Conservation (phyloP, 495 filamentous ascomycete genomes). For the Neurospora sp. region DNA sequence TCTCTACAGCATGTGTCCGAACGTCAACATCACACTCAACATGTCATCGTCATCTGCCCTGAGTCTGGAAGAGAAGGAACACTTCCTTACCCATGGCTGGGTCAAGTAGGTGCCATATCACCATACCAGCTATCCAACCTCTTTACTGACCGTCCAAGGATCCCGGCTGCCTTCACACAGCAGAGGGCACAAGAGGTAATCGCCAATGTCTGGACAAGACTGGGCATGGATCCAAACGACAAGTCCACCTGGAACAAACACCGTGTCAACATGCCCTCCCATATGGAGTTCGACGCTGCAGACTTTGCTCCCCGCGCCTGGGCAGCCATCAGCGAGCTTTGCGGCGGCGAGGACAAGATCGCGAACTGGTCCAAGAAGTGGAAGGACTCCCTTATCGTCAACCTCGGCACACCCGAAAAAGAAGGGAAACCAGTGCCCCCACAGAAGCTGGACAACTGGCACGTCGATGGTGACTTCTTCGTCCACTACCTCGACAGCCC, state of each 20-base stretch:
- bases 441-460: constrained; percentile 51
- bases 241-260: constrained; percentile 54
- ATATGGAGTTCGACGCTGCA: constrained; percentile 42
- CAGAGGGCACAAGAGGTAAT: constrained; percentile 50
- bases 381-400: constrained; percentile 65
- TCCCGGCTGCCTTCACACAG: constrained; percentile 41
- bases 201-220: constrained; percentile 52
- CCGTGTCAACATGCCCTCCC: constrained; percentile 57
- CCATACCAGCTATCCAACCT: background rate
- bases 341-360: constrained; percentile 55
- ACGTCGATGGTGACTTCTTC: constrained; percentile 72
- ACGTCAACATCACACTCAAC: background rate
- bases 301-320: constrained; percentile 58
- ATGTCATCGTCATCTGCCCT: constrained; percentile 34
- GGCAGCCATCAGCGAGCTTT: constrained; percentile 59
- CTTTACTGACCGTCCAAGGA: constrained; percentile 9
- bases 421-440: constrained; percentile 41
- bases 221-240: constrained; percentile 58
- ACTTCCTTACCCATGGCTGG: constrained; percentile 59
- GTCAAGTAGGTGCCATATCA: constrained; percentile 30
- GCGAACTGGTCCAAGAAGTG: constrained; percentile 40
- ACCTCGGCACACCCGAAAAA: constrained; percentile 51
- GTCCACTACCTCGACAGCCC: constrained; percentile 64
- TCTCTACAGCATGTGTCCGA: background rate
- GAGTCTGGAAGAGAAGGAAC: constrained; percentile 49